Conservation (phyloP, 352 stramenopile species). For the Chrysophaeum taylorii region DNA sequence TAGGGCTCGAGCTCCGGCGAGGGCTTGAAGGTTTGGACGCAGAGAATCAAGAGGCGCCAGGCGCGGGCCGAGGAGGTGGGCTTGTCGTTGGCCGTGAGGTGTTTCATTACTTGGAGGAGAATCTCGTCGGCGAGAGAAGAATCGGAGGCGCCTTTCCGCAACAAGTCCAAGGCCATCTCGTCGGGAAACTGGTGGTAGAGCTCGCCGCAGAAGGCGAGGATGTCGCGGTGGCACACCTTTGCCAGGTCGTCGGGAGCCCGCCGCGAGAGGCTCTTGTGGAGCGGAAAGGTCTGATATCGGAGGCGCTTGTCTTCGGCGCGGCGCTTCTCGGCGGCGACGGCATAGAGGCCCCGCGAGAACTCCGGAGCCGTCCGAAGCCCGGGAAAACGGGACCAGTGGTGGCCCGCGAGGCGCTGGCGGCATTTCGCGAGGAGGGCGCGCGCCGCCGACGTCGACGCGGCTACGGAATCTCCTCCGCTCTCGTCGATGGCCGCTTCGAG, state of each 20-base stretch:
- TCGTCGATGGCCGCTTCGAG: not conserved
- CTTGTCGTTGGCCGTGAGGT: not conserved
- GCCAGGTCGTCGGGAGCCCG: not conserved
- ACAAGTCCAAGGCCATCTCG: not conserved
- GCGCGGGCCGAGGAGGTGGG: not conserved
- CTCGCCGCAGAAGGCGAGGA: not conserved
- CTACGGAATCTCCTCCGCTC: no score
- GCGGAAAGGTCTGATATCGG: not conserved
- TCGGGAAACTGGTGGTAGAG: constrained; percentile 1
- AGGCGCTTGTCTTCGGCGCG: not conserved
- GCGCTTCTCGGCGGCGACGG: not conserved
- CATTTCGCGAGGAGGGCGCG: no score
- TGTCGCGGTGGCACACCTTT: not conserved
- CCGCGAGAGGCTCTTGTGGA: not conserved
- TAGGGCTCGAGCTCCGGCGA: not conserved
- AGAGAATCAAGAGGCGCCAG: not conserved
- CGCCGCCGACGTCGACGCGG: no score
- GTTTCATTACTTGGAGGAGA: not conserved
- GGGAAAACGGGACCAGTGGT: not conserved
- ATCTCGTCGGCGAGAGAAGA: constrained; percentile 3
- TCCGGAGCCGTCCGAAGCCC: not conserved
- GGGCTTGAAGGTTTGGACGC: not conserved
- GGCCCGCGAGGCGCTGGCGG: no score
- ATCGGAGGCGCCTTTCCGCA: not conserved
- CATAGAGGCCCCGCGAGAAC: not conserved